Evolutionary conservation across 2,329 filamentous ascomycete genomes (phyloP).

Genomic region (Tolypocladium ophioglossoides): DNA sequence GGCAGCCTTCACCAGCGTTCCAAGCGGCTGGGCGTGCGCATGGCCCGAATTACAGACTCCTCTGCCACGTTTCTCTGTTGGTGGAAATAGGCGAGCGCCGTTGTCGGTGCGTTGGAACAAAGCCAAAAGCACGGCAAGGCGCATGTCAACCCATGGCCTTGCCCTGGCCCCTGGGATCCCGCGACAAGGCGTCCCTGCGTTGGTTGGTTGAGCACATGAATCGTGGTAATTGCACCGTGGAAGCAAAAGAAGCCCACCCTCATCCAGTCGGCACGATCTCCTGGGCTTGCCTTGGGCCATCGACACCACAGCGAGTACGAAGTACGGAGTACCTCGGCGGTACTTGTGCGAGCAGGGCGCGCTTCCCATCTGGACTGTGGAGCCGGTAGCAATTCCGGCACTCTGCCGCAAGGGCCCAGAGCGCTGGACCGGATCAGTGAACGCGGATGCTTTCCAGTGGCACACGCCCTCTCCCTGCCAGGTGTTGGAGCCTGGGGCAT

Average conservation of each 20-base stretch:
- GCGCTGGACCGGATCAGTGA: conserved; percentile 5
- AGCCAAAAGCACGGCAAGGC: background rate
- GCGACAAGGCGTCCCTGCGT: background rate
- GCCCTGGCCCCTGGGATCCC: background rate
- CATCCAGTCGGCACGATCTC: background rate
- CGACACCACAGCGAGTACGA: background rate
- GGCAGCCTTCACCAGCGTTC: background rate
- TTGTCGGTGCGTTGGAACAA: background rate
- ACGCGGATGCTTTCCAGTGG: background rate
- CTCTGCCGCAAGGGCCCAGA: conserved; percentile 14
- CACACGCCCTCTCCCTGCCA: background rate
- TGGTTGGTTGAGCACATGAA: background rate
- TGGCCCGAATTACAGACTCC: no score
- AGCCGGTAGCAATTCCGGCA: conserved; percentile 19
- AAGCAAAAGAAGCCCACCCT: background rate
- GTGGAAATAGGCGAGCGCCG: background rate
- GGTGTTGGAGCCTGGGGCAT: background rate
- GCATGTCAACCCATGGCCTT: background rate
- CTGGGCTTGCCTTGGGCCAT: background rate
- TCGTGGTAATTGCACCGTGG: background rate
- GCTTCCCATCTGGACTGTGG: conserved; percentile 9
- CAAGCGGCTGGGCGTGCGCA: background rate
- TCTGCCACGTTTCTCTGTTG: background rate
- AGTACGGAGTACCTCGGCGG: background rate
- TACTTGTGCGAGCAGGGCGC: background rate